phyloP scores from a whole-genome alignment of 2,329 filamentous ascomycete species.

The Cladosporium sp. region DNA sequence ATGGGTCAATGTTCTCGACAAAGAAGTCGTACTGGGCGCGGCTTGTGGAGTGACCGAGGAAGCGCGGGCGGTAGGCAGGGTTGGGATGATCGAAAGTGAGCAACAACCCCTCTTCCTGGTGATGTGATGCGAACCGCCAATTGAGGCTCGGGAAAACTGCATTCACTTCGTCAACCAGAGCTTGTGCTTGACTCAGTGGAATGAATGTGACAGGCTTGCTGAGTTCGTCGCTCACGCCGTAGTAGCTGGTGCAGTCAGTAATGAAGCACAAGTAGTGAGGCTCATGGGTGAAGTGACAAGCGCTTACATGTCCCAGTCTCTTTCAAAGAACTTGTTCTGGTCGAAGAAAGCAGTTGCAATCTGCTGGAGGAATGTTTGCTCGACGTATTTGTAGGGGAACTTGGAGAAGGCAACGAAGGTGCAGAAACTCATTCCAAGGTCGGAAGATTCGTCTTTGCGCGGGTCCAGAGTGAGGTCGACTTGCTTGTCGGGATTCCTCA shows the following conservation, averaged over 20 bases:
- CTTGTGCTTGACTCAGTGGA: conserved; percentile 60
- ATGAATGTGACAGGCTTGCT: conserved; percentile 62
- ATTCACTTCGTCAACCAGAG: conserved; percentile 64
- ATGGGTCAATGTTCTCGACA: conserved; percentile 15
- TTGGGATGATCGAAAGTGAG: conserved; percentile 63
- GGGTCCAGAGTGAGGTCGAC: conserved; percentile 18
- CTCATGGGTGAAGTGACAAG: background rate
- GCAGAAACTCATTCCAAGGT: conserved; percentile 32
- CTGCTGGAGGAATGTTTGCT: conserved; percentile 44
- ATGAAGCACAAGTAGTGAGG: background rate
- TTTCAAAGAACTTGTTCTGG: conserved; percentile 52
- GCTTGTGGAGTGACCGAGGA: conserved; percentile 56
- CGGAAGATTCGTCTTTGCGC: conserved; percentile 32
- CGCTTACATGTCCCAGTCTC: conserved; percentile 74
- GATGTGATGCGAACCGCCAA: conserved; percentile 56
- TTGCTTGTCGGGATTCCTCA: background rate
- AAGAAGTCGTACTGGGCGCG: conserved; percentile 42
- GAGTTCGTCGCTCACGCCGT: conserved; percentile 21
- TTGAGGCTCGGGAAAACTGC: conserved; percentile 45
- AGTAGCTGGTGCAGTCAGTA: conserved; percentile 23
- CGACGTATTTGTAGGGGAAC: conserved; percentile 59
- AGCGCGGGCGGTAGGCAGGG: conserved; percentile 62
- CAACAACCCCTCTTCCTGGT: conserved; percentile 53
- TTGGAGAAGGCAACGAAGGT: conserved; percentile 47
- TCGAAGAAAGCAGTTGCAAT: conserved; percentile 55